Evolutionary conservation across 495 filamentous ascomycete genomes (phyloP).

Genomic region (Penicillium dipodomyicola): DNA sequence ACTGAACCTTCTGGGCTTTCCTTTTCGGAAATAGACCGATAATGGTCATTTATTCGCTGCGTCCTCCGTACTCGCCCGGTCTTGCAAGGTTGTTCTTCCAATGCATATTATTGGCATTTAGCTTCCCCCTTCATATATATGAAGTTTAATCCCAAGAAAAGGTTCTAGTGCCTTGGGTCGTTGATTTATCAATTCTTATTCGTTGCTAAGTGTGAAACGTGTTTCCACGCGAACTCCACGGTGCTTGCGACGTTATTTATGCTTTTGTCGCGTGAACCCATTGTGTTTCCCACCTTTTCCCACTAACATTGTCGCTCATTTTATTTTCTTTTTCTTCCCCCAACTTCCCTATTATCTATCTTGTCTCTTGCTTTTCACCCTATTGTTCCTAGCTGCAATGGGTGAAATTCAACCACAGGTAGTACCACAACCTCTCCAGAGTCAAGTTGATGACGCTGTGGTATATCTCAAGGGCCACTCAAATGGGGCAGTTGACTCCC

Average conservation of each 20-base stretch:
- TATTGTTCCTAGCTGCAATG: conserved; percentile 8
- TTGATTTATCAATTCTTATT: not conserved
- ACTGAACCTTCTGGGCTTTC: not conserved
- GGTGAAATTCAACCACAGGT: conserved; percentile 16
- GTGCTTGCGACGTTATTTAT: not conserved
- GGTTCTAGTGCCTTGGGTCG: not conserved
- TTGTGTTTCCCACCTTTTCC: conserved; percentile 1
- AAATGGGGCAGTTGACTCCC: conserved; percentile 1
- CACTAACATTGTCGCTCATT: not conserved
- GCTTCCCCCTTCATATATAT: not conserved
- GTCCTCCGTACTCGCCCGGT: not conserved
- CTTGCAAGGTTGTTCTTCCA: not conserved
- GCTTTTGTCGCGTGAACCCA: not conserved
- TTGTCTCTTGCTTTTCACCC: not conserved
- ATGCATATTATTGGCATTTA: not conserved
- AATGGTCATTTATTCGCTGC: not conserved
- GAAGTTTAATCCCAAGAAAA: not conserved
- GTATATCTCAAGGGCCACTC: conserved; percentile 33
- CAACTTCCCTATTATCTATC: not conserved
- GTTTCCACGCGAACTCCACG: not conserved
- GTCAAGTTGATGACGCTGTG: conserved; percentile 34
- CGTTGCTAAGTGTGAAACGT: not conserved
- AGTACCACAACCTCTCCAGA: conserved; percentile 3
- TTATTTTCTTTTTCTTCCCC: not conserved
- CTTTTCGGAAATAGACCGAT: not conserved